Conservation (phyloP, 805 yeast species). For the Metschnikowia rubicola region DNA sequence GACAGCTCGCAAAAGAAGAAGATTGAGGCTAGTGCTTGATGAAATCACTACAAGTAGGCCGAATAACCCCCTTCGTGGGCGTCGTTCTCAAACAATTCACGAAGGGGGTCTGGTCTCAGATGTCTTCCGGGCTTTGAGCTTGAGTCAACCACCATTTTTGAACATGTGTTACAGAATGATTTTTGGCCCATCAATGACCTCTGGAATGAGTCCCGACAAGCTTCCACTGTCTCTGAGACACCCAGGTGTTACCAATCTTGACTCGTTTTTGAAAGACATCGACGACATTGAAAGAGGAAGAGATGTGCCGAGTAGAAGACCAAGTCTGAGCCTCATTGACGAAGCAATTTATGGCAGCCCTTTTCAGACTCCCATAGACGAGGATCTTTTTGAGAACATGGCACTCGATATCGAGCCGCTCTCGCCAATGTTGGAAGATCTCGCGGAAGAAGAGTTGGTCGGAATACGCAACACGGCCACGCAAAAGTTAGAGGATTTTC, state of each 20-base stretch:
- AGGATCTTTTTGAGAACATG: not conserved
- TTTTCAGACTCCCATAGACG: not conserved
- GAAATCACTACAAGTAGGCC: not conserved
- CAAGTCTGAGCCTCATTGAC: slow-evolving; percentile 11
- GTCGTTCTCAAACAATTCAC: no score
- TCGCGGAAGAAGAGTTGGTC: not conserved
- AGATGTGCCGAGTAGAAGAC: slow-evolving; percentile 8
- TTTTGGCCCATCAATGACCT: slow-evolving; percentile 4
- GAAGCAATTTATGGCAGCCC: not conserved
- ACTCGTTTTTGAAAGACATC: slow-evolving; percentile 6
- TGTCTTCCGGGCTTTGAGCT: slow-evolving; percentile 3
- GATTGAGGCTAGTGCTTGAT: slow-evolving; percentile 2
- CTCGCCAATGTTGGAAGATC: slow-evolving; percentile 7
- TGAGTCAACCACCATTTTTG: slow-evolving; percentile 9
- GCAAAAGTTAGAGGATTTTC: slow-evolving; percentile 5
- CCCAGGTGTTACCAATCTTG: slow-evolving; percentile 4
- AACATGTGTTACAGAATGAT: slow-evolving; percentile 7
- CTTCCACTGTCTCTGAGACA: slow-evolving; percentile 12
- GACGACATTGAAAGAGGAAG: slow-evolving; percentile 17
- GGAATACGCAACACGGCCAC: not conserved
- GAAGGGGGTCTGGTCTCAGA: not conserved
- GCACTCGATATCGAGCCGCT: slow-evolving; percentile 7
- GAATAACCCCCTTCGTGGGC: no score
- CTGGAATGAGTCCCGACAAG: not conserved
- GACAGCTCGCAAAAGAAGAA: slow-evolving; percentile 2